These are phyloP conservation scores for Leucocoprinus sp. DNA, from an alignment of 768 basidiomycete genomes.

Conservation along the genomic window DNA sequence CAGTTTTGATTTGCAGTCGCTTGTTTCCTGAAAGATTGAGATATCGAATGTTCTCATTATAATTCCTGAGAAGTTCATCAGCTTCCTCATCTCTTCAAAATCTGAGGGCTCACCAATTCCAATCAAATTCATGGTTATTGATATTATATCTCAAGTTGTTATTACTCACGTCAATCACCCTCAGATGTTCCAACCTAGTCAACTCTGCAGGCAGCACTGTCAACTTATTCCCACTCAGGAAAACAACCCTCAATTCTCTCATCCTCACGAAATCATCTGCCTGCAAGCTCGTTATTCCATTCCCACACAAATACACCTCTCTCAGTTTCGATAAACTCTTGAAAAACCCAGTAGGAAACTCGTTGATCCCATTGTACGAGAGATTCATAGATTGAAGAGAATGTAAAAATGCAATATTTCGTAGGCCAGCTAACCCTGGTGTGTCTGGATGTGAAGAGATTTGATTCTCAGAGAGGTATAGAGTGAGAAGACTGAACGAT, in stretches of 20 bases:
- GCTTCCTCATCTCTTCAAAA: not conserved
- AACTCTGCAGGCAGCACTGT: conserved; percentile 90
- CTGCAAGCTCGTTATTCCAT: conserved; percentile 83
- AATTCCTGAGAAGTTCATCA: conserved; percentile 59
- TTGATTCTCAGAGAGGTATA: conserved; percentile 88
- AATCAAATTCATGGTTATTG: conserved; percentile 97
- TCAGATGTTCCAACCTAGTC: conserved; percentile 70
- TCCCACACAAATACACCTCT: conserved; percentile 92
- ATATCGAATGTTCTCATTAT: conserved; percentile 87
- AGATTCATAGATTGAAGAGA: conserved; percentile 78
- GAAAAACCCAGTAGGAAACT: conserved; percentile 75
- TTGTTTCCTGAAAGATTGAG: conserved; percentile 98
- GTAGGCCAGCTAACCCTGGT: conserved; percentile 60
- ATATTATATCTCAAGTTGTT: conserved; percentile 96
- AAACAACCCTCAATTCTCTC: conserved; percentile 62
- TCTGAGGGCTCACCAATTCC: conserved; percentile 77
- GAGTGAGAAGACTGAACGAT: conserved; percentile 66
- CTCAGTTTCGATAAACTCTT: conserved; percentile 61
- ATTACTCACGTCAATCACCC: conserved; percentile 85
- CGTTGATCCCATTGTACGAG: conserved; percentile 91
- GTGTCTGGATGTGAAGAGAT: conserved; percentile 30
- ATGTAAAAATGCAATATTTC: conserved; percentile 1
- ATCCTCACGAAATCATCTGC: conserved; percentile 79
- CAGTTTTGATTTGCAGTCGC: conserved; percentile 78
- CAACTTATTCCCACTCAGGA: conserved; percentile 89